Conservation (phyloP, 2,329 filamentous ascomycete species). For the Coleophoma eucalyptorum region DNA sequence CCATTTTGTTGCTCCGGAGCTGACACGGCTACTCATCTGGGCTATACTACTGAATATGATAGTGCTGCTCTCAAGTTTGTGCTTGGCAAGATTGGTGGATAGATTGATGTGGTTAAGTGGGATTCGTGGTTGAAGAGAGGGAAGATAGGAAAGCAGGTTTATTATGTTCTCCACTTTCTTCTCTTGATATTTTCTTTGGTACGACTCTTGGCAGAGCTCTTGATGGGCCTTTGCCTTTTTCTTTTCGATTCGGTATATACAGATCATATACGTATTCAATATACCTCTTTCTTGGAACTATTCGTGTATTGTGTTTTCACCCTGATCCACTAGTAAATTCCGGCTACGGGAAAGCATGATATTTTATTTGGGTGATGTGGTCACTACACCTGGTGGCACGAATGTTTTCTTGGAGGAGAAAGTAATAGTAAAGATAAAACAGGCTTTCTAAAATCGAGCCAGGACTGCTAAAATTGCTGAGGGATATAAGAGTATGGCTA, state of each 20-base stretch:
- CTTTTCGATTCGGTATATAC: background rate
- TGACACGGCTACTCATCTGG: background rate
- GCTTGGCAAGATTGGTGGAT: background rate
- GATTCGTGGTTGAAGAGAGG: background rate
- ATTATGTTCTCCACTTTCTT: background rate
- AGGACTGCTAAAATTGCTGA: no score
- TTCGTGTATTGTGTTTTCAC: no score
- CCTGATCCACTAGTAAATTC: no score
- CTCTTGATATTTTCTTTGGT: background rate
- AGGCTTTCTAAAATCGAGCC: no score
- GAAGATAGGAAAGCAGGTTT: background rate
- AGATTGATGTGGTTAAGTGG: background rate
- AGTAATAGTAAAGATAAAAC: no score
- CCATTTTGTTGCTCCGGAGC: background rate
- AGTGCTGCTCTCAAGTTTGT: background rate
- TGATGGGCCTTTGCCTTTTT: background rate
- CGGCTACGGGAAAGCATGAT: no score
- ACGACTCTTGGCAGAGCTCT: no score
- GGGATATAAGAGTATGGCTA: no score
- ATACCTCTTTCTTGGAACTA: background rate
- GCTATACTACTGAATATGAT: background rate
- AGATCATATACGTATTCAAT: background rate
- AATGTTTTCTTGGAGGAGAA: no score
- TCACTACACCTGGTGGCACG: no score
- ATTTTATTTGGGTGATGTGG: no score